Evolutionary conservation across 495 filamentous ascomycete genomes (phyloP).

Genomic region (Hypomontagnella submonticulosa): DNA sequence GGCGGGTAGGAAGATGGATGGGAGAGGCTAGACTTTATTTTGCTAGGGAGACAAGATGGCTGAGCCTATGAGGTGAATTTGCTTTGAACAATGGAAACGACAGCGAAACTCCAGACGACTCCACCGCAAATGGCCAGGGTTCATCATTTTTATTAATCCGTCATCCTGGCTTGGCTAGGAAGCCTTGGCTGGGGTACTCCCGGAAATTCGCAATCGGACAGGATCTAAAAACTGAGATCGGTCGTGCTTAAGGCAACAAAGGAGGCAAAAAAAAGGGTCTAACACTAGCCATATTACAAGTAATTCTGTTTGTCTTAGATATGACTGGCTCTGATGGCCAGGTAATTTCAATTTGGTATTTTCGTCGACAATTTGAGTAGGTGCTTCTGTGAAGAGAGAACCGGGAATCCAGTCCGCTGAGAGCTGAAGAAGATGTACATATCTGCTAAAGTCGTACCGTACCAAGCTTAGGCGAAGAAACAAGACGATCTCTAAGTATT

Average conservation of each 20-base stretch:
- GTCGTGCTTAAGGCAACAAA: constrained; percentile 27
- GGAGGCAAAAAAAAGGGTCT: neutral
- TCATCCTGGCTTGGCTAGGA: constrained; percentile 42
- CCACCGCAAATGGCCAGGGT: constrained; percentile 41
- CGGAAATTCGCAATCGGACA: constrained; percentile 47
- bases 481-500: constrained; percentile 39
- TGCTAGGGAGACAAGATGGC: constrained; percentile 40
- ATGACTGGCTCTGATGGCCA: neutral
- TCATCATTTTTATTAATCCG: constrained; percentile 45
- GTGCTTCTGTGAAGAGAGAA: constrained; percentile 6
- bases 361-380: neutral
- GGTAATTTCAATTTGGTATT: constrained; percentile 7
- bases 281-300: constrained; percentile 2
- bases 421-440: constrained; percentile 35
- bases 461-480: constrained; percentile 41
- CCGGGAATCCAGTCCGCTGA: constrained; percentile 24
- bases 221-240: constrained; percentile 43
- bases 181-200: constrained; percentile 43
- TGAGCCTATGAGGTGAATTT: constrained; percentile 46
- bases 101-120: constrained; percentile 50
- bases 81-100: constrained; percentile 47
- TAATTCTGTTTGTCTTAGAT: neutral
- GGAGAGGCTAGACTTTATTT: constrained; percentile 43
- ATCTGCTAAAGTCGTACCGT: constrained; percentile 18
- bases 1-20: constrained; percentile 39